Conservation (phyloP, 371 early-diverging fungal species). For the Smittium mucronatum region DNA sequence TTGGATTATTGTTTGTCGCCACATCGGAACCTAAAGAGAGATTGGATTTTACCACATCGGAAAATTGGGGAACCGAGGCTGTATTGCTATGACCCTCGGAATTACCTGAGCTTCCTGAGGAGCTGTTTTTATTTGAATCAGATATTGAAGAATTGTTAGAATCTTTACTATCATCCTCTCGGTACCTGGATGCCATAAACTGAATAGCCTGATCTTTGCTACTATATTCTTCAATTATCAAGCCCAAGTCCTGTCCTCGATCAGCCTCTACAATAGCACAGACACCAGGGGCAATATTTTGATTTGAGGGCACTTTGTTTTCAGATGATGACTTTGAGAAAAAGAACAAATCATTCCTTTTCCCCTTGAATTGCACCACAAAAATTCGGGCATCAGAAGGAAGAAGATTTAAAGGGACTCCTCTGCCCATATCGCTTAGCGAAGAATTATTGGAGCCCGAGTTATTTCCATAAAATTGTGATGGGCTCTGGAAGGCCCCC, state of each 20-base stretch:
- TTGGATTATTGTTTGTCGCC: background rate
- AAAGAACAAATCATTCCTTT: slow-evolving; percentile 27
- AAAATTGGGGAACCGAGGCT: slow-evolving; percentile 7
- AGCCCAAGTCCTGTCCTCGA: slow-evolving; percentile 88
- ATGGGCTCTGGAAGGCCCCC: background rate
- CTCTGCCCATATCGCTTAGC: slow-evolving; percentile 32
- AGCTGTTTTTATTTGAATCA: background rate
- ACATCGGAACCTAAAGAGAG: slow-evolving; percentile 3
- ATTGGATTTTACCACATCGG: background rate
- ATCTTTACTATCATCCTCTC: background rate
- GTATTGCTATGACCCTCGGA: background rate
- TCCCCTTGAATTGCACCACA: slow-evolving; percentile 32
- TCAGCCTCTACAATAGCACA: slow-evolving; percentile 92
- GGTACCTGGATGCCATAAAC: slow-evolving; percentile 5
- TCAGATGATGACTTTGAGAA: slow-evolving; percentile 7
- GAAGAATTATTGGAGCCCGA: slow-evolving; percentile 8
- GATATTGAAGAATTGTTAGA: background rate
- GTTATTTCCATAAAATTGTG: background rate
- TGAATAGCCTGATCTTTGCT: slow-evolving; percentile 5
- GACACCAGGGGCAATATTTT: slow-evolving; percentile 17
- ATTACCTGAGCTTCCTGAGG: background rate
- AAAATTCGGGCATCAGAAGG: slow-evolving; percentile 27
- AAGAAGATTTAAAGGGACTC: slow-evolving; percentile 20
- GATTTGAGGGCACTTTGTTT: background rate
- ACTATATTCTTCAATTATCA: slow-evolving; percentile 47